Conservation (phyloP, 1,284 basidiomycete species). For the Neonothopanus nambi region DNA sequence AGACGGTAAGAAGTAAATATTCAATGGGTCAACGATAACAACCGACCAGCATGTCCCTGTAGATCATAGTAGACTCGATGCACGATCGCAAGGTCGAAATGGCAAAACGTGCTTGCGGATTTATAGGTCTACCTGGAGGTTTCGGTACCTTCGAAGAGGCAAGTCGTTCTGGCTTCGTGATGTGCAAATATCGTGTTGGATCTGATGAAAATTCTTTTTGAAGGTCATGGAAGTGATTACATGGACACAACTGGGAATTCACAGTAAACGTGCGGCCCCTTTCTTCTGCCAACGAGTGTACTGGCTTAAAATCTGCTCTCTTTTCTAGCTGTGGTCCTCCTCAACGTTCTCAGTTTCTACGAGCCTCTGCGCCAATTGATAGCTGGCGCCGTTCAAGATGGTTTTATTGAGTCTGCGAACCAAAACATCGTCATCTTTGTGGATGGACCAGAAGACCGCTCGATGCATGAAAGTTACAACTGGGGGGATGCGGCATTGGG, state of each 20-base stretch:
- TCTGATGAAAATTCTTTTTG: background rate
- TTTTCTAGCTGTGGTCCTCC: slow-evolving; percentile 67
- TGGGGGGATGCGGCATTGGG: slow-evolving; percentile 77
- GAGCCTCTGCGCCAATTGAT: slow-evolving; percentile 77
- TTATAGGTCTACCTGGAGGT: slow-evolving; percentile 88
- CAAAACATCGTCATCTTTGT: slow-evolving; percentile 67
- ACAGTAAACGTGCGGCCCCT: slow-evolving; percentile 69
- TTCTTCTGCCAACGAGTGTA: background rate
- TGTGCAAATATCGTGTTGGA: background rate
- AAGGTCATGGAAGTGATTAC: slow-evolving; percentile 87
- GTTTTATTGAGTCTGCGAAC: slow-evolving; percentile 73
- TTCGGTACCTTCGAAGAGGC: slow-evolving; percentile 94
- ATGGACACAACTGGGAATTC: slow-evolving; percentile 91
- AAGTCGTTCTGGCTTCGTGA: slow-evolving; percentile 6
- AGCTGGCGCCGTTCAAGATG: slow-evolving; percentile 62
- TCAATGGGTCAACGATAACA: background rate
- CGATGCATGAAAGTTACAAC: slow-evolving; percentile 62
- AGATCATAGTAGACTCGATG: slow-evolving; percentile 85
- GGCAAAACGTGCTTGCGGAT: slow-evolving; percentile 77
- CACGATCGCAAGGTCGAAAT: slow-evolving; percentile 90
- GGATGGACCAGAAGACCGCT: slow-evolving; percentile 61
- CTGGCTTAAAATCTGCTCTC: slow-evolving; percentile 1
- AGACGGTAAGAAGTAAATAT: slow-evolving; percentile 54
- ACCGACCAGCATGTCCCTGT: background rate
- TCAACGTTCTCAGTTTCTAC: slow-evolving; percentile 84